Evolutionary conservation across 805 yeast species (phyloP).

Genomic region (Cyberlindnera veronae): DNA sequence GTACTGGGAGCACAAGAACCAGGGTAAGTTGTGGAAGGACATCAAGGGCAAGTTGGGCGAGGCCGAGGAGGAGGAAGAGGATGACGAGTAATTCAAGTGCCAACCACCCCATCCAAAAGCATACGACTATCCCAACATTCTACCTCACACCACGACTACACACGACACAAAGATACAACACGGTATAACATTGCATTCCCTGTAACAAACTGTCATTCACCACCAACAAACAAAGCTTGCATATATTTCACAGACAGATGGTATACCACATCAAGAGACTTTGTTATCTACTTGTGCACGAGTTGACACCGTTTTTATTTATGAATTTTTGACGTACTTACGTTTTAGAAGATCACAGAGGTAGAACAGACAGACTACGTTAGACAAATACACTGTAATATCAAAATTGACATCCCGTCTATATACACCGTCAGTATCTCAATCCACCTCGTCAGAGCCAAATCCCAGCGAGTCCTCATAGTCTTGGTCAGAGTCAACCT

Average conservation of each 20-base stretch:
- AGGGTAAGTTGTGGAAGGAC: slow-evolving; percentile 84
- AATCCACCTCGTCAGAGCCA: neutral
- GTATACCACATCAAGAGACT: slow-evolving; percentile 3
- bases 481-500: no score
- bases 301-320: slow-evolving; percentile 4
- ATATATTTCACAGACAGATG: slow-evolving; percentile 9
- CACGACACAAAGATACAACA: neutral
- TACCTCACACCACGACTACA: neutral
- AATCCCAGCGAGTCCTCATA: neutral
- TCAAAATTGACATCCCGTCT: no score
- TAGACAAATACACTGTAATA: no score
- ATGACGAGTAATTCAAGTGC: slow-evolving; percentile 34
- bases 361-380: no score
- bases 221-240: slow-evolving; percentile 12
- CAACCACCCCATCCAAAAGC: neutral
- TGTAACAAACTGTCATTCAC: no score
- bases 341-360: neutral
- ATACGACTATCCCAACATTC: neutral
- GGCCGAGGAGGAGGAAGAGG: slow-evolving; percentile 64
- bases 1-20: slow-evolving; percentile 77
- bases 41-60: slow-evolving; percentile 56
- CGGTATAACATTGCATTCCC: neutral
- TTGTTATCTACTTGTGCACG: slow-evolving; percentile 11
- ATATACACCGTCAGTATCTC: neutral
- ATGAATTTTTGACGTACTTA: slow-evolving; percentile 2